A percentile compares a stretch with the other conserved stretches of the same genome.
phyloP scores from a whole-genome alignment of 805 yeast species.

The Metschnikowia amazonensis region DNA sequence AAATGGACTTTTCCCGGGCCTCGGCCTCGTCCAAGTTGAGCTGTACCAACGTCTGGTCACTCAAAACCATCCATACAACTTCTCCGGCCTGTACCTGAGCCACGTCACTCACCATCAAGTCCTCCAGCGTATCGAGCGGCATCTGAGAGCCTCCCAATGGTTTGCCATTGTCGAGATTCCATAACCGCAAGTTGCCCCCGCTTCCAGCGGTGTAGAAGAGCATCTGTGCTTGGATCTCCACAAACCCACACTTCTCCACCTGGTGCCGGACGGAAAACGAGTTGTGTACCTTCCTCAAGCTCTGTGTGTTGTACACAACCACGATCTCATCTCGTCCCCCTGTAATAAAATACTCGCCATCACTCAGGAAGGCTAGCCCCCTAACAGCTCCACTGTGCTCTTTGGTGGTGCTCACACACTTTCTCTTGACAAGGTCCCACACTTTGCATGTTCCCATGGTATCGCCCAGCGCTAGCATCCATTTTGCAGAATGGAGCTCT shows the following conservation, averaged over 20 bases:
- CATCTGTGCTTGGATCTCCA: conserved; percentile 27
- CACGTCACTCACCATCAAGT: conserved; percentile 64
- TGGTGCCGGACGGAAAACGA: conserved; percentile 74
- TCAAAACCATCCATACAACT: conserved; percentile 50
- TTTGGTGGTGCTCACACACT: conserved; percentile 53
- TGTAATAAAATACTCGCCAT: conserved; percentile 56
- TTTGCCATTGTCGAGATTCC: conserved; percentile 52
- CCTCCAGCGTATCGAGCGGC: conserved; percentile 64
- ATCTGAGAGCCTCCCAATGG: conserved; percentile 42
- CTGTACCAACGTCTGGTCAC: conserved; percentile 79
- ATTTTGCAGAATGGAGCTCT: conserved; percentile 55
- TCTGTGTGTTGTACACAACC: conserved; percentile 53
- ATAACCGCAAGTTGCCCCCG: conserved; percentile 60
- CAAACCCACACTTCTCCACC: conserved; percentile 67
- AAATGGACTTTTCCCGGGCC: conserved; percentile 17
- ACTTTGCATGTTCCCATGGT: conserved; percentile 53
- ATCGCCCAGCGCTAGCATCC: conserved; percentile 77
- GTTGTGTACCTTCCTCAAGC: conserved; percentile 48
- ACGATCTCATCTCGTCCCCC: conserved; percentile 89
- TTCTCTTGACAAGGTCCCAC: conserved; percentile 72
- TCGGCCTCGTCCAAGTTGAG: conserved; percentile 30
- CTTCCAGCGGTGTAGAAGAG: conserved; percentile 75
- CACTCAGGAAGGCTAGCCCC: conserved; percentile 62
- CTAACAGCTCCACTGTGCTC: conserved; percentile 87
- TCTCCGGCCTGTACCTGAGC: conserved; percentile 33